A percentile compares a stretch with the other conserved stretches of the same genome.
These are phyloP conservation scores for Moesziomyces sp. DNA, from an alignment of 1,284 basidiomycete genomes.

Conservation along the genomic window DNA sequence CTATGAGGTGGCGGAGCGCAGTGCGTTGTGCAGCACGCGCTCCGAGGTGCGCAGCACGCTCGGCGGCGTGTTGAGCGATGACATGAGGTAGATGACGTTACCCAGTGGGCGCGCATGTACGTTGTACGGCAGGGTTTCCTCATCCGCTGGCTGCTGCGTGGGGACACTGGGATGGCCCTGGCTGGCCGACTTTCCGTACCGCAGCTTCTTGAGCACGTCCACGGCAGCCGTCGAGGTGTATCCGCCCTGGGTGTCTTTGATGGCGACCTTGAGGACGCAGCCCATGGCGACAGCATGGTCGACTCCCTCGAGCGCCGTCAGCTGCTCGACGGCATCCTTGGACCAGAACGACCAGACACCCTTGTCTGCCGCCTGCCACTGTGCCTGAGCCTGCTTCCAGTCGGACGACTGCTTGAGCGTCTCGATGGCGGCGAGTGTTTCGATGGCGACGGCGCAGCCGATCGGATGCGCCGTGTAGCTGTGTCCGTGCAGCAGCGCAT, in stretches of 20 bases:
- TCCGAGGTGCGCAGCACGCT: slow-evolving; percentile 62
- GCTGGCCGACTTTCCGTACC: slow-evolving; percentile 13
- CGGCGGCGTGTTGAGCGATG: slow-evolving; percentile 79
- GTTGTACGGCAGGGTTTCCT: slow-evolving; percentile 71
- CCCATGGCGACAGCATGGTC: slow-evolving; percentile 87
- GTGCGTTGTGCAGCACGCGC: slow-evolving; percentile 18
- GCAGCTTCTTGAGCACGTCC: slow-evolving; percentile 42
- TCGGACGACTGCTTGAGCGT: slow-evolving; percentile 70
- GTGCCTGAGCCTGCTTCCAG: slow-evolving; percentile 73
- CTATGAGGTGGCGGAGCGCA: slow-evolving; percentile 9
- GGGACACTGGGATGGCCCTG: slow-evolving; percentile 46
- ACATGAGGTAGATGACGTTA: slow-evolving; percentile 93
- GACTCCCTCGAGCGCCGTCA: slow-evolving; percentile 75
- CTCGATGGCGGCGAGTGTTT: slow-evolving; percentile 77
- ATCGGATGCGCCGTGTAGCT: slow-evolving; percentile 74
- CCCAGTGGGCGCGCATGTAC: slow-evolving; percentile 91
- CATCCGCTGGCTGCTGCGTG: background rate
- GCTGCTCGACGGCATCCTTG: slow-evolving; percentile 75
- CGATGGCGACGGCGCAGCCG: slow-evolving; percentile 89
- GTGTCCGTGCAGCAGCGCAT: slow-evolving; percentile 92
- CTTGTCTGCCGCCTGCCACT: slow-evolving; percentile 69
- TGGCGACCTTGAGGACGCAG: slow-evolving; percentile 83
- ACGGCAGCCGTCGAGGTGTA: slow-evolving; percentile 57
- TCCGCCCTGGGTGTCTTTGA: slow-evolving; percentile 73
- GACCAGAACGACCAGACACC: slow-evolving; percentile 90